Conservation (phyloP, 768 basidiomycete species). For the Pleurotus platypus region DNA sequence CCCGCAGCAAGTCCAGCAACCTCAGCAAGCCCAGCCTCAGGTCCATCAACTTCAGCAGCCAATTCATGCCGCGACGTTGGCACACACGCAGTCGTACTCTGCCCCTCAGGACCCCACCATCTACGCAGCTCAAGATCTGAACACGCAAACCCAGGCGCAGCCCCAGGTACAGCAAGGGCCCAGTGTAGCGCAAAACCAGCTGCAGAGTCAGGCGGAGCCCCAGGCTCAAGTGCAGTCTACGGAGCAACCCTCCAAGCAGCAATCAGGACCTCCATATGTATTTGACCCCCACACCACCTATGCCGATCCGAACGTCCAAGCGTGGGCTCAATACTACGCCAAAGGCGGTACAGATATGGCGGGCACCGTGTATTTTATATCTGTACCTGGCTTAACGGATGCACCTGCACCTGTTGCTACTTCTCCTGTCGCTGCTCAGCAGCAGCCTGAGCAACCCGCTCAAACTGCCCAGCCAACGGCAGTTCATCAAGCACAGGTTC, state of each 20-base stretch:
- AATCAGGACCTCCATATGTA: conserved; percentile 41
- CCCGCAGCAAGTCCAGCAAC: conserved; percentile 11
- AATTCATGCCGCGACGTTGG: not conserved
- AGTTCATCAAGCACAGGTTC: not conserved
- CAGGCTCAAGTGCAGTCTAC: conserved; percentile 12
- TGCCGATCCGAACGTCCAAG: conserved; percentile 76
- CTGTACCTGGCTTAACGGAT: conserved; percentile 71
- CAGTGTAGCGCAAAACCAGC: conserved; percentile 21
- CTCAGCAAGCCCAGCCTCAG: conserved; percentile 20
- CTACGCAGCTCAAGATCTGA: not conserved
- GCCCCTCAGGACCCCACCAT: conserved; percentile 3
- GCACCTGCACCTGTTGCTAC: conserved; percentile 11
- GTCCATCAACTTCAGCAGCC: conserved; percentile 20
- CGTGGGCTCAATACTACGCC: conserved; percentile 85
- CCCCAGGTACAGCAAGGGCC: conserved; percentile 17
- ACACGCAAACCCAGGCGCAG: conserved; percentile 15
- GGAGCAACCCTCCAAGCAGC: conserved; percentile 15
- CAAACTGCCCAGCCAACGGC: not conserved
- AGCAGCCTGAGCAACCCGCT: conserved; percentile 11
- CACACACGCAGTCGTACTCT: conserved; percentile 10
- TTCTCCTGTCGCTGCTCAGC: conserved; percentile 11
- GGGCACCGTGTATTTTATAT: conserved; percentile 78
- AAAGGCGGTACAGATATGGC: conserved; percentile 72
- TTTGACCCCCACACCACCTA: conserved; percentile 70
- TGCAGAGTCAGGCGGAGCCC: conserved; percentile 23